Conservation (phyloP, 1,284 basidiomycete species). For the Ganoderma leucocontextum region DNA sequence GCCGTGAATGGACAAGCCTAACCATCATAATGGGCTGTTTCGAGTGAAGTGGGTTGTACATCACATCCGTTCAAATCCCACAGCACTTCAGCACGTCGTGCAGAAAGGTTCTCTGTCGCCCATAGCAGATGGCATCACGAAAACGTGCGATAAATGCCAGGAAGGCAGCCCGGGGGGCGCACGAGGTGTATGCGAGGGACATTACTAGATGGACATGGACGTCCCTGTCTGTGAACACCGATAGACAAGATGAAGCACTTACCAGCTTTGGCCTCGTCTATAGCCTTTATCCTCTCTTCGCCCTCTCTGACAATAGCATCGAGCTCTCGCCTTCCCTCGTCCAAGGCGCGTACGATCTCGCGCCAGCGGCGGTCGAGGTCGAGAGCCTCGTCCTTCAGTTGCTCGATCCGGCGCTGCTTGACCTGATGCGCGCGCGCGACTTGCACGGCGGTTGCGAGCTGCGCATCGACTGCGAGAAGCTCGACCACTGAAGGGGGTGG, state of each 20-base stretch:
- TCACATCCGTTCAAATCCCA: conserved; percentile 4
- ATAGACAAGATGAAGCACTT: conserved; percentile 27
- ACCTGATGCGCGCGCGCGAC: conserved; percentile 76
- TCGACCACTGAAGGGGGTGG: conserved; percentile 66
- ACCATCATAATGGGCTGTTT: neutral
- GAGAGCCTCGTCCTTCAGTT: conserved; percentile 71
- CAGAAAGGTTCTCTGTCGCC: neutral
- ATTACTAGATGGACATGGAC: neutral
- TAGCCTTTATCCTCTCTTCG: conserved; percentile 71
- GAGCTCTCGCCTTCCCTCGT: conserved; percentile 69
- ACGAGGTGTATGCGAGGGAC: neutral
- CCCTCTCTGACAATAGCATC: conserved; percentile 76
- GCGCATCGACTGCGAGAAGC: conserved; percentile 67
- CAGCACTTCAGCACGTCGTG: neutral
- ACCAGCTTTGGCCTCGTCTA: conserved; percentile 78
- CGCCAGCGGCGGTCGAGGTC: conserved; percentile 73
- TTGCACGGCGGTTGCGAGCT: conserved; percentile 68
- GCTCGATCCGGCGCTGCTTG: conserved; percentile 76
- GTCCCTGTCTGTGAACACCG: neutral
- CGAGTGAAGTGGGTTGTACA: neutral
- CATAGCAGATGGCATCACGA: conserved; percentile 5
- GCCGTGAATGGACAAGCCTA: neutral
- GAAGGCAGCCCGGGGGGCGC: conserved; percentile 3
- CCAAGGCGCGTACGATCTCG: conserved; percentile 67
- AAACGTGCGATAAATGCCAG: conserved; percentile 3